phyloP scores from a whole-genome alignment of 1,284 basidiomycete species.

The Waitea zeae region DNA sequence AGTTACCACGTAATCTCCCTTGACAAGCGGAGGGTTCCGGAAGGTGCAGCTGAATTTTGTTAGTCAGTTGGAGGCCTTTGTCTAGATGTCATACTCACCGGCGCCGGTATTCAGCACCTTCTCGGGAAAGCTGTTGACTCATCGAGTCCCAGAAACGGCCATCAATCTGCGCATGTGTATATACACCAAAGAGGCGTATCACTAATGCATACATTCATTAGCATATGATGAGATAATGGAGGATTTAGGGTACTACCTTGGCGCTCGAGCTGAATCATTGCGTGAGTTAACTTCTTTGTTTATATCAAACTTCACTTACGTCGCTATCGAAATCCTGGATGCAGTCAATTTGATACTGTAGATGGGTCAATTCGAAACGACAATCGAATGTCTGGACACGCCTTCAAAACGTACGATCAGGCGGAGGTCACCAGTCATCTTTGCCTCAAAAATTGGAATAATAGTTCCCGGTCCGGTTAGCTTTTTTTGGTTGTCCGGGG shows the following conservation, averaged over 20 bases:
- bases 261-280: conserved; percentile 22
- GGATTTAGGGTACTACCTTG: conserved; percentile 25
- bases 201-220: conserved; percentile 22
- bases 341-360: conserved; percentile 49
- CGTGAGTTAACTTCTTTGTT: no score
- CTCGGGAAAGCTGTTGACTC: conserved; percentile 27
- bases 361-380: neutral
- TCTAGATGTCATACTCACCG: no score
- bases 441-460: conserved; percentile 49
- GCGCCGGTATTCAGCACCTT: conserved; percentile 33
- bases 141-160: conserved; percentile 38
- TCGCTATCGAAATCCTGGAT: conserved; percentile 28
- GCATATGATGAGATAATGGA: no score
- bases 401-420: conserved; percentile 30
- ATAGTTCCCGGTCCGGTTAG: conserved; percentile 26
- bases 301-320: no score
- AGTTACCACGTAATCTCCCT: conserved; percentile 22
- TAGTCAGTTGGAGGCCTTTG: no score
- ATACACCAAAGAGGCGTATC: conserved; percentile 44
- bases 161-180: conserved; percentile 40
- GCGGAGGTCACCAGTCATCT: conserved; percentile 42
- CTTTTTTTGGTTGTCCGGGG: conserved; percentile 49
- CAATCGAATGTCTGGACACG: neutral
- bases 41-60: no score
- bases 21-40: conserved; percentile 18